phyloP scores from a whole-genome alignment of 306 rosid genomes.

The Cucurbita ficifolia region DNA sequence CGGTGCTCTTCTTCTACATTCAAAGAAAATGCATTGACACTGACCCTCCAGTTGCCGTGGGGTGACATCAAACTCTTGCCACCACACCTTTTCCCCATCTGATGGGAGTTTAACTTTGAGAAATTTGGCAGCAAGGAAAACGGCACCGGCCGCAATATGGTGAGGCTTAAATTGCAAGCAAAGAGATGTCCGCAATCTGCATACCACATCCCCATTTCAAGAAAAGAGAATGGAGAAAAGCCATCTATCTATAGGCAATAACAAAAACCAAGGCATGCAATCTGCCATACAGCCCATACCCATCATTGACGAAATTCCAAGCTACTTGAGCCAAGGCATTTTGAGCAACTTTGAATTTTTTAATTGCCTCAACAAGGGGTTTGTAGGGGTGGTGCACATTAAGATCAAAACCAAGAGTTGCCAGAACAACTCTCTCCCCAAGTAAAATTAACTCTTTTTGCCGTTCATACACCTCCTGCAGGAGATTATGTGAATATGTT shows the following conservation, averaged over 20 bases:
- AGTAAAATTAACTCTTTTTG: conserved; percentile 78
- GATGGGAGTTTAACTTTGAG: conserved; percentile 97
- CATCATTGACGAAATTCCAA: conserved; percentile 98
- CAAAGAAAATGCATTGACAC: conserved; percentile 40
- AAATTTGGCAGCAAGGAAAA: conserved; percentile 97
- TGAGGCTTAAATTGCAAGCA: conserved; percentile 99
- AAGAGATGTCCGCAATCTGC: conserved; percentile 98
- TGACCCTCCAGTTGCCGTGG: conserved; percentile 99
- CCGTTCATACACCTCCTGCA: conserved; percentile 92
- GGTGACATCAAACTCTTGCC: conserved; percentile 99
- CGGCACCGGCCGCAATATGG: conserved; percentile 98
- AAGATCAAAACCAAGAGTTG: conserved; percentile 88
- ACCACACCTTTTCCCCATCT: conserved; percentile 99
- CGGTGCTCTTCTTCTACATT: conserved; percentile 12
- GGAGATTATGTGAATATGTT: conserved; percentile 7
- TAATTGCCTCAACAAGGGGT: conserved; percentile 97
- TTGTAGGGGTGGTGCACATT: conserved; percentile 93
- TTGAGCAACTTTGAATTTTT: conserved; percentile 95
- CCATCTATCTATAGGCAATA: conserved; percentile 25
- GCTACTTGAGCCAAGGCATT: conserved; percentile 99
- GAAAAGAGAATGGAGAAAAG: conserved; percentile 25
- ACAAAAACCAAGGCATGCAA: conserved; percentile 23
- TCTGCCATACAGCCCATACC: conserved; percentile 43
- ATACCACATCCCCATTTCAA: conserved; percentile 46
- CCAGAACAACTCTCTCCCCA: conserved; percentile 95